These are phyloP conservation scores for Candida insectalens DNA, from an alignment of 805 yeast genomes.

Conservation along the genomic window DNA sequence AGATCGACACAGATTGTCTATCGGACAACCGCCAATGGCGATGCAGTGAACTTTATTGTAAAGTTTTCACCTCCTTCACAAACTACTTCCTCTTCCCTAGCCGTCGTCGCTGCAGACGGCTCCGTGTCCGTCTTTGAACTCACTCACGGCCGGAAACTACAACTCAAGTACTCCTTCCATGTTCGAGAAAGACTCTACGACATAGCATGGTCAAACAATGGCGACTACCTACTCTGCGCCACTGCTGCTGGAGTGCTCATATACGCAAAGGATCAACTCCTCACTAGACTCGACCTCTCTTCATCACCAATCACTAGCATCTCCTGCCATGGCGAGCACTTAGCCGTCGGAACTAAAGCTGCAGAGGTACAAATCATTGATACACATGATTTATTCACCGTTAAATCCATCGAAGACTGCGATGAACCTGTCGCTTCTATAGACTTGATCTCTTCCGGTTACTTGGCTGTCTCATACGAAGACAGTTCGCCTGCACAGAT, in stretches of 20 bases:
- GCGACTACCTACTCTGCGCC: too few species aligned
- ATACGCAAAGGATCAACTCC: too few species aligned
- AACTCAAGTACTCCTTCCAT: too few species aligned
- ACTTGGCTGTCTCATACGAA: constrained; percentile 31
- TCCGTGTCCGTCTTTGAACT: too few species aligned
- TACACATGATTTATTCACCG: constrained; percentile 24
- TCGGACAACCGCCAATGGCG: neutral
- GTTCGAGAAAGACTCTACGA: too few species aligned
- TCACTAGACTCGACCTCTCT: too few species aligned
- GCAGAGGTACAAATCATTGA: constrained; percentile 36
- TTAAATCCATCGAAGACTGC: constrained; percentile 21
- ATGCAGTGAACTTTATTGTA: constrained; percentile 13
- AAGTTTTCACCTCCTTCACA: constrained; percentile 25
- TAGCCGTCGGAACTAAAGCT: constrained; percentile 35
- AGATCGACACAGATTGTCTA: constrained; percentile 18
- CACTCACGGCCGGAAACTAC: too few species aligned
- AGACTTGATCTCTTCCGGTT: constrained; percentile 17
- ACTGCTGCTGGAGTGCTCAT: too few species aligned
- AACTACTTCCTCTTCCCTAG: constrained; percentile 14
- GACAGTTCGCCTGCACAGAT: constrained; percentile 27
- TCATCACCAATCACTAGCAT: too few species aligned
- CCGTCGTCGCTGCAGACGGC: neutral
- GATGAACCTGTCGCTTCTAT: constrained; percentile 34
- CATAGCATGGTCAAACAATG: neutral
- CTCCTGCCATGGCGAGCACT: constrained; percentile 28